A percentile compares a stretch with the other conserved stretches of the same genome.
Evolutionary conservation across 345 rosid species (phyloP).

Genomic region (Turritis glabra): DNA sequence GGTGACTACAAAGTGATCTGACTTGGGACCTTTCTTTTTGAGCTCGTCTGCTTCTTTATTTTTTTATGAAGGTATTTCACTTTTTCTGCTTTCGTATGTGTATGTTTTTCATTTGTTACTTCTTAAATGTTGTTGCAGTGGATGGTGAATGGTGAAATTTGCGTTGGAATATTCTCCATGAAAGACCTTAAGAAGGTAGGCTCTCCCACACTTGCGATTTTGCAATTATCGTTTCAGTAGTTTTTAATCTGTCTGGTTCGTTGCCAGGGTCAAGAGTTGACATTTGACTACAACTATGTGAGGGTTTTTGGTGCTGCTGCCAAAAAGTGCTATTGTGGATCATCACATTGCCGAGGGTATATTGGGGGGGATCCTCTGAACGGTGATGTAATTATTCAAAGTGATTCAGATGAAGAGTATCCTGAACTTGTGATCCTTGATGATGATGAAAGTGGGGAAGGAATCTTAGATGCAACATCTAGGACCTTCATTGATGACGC

Average conservation of each 20-base stretch:
- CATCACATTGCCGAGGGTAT: constrained; percentile 87
- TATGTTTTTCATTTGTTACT: constrained; percentile 18
- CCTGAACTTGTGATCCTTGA: constrained; percentile 91
- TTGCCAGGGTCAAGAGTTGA: constrained; percentile 86
- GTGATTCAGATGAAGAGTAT: constrained; percentile 98
- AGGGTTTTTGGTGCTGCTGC: constrained; percentile 99
- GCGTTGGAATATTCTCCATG: constrained; percentile 90
- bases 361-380: constrained; percentile 92
- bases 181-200: constrained; percentile 86
- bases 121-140: constrained; percentile 60
- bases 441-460: constrained; percentile 55
- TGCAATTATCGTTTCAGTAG: constrained; percentile 1
- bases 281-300: constrained; percentile 98
- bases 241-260: constrained; percentile 21
- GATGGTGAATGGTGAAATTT: constrained; percentile 99
- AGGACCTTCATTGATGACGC: constrained; percentile 39
- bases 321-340: constrained; percentile 88
- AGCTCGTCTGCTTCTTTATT: constrained; percentile 15
- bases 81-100: constrained; percentile 11
- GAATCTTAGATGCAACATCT: constrained; percentile 36
- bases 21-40: constrained; percentile 2
- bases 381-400: constrained; percentile 78
- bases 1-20: constrained; percentile 47
- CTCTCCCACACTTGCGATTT: neutral
- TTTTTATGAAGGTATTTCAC: constrained; percentile 5